phyloP scores from a whole-genome alignment of 768 basidiomycete genomes.

The Tephrocybe sp. region DNA sequence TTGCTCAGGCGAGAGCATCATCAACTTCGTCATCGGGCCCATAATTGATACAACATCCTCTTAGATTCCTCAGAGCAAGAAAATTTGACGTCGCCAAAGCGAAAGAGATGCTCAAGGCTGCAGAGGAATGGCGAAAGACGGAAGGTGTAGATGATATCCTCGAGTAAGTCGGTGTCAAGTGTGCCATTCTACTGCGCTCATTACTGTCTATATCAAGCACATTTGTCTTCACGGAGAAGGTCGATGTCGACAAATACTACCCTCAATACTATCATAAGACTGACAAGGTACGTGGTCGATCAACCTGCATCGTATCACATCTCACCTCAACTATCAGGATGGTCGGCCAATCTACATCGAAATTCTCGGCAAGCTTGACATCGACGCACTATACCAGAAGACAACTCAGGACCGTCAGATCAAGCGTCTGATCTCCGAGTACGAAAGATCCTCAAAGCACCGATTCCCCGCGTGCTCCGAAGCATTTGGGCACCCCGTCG shows the following conservation, averaged over 20 bases:
- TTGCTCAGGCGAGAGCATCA: constrained; percentile 8
- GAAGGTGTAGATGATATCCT: constrained; percentile 78
- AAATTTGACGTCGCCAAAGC: constrained; percentile 85
- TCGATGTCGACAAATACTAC: constrained; percentile 86
- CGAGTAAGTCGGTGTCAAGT: constrained; percentile 40
- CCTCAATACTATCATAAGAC: constrained; percentile 96
- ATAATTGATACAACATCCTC: neutral
- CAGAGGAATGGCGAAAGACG: constrained; percentile 89
- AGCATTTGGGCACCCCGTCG: constrained; percentile 81
- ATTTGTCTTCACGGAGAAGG: constrained; percentile 86
- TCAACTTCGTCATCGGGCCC: neutral
- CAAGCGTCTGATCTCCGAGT: constrained; percentile 86
- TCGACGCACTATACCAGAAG: constrained; percentile 74
- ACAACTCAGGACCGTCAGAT: constrained; percentile 90
- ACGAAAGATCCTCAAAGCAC: constrained; percentile 82
- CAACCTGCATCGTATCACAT: constrained; percentile 1
- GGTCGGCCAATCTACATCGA: constrained; percentile 97
- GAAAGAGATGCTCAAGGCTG: constrained; percentile 79
- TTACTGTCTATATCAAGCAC: constrained; percentile 41
- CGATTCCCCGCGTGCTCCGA: constrained; percentile 80
- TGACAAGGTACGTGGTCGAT: constrained; percentile 66
- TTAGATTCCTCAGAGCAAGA: constrained; percentile 87
- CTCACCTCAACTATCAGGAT: constrained; percentile 49
- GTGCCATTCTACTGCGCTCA: neutral
- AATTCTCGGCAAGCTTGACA: constrained; percentile 86